Conservation (phyloP, 495 filamentous ascomycete genomes). For the Neurospora discreta region DNA sequence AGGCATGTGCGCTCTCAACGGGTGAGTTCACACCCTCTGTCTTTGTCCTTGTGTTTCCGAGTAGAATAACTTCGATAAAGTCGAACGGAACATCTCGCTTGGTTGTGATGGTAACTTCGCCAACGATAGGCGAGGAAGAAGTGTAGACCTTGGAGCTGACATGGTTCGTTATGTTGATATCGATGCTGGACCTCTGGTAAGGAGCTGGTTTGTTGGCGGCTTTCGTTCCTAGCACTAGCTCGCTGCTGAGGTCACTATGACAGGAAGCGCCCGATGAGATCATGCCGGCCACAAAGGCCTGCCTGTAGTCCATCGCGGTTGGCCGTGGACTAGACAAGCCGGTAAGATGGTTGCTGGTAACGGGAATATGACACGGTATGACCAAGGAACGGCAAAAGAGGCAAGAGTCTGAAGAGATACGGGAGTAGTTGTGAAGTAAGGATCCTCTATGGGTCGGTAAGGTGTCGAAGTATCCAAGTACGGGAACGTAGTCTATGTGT, state of each 20-base stretch:
- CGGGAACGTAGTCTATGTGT: not conserved
- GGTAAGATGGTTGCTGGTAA: not conserved
- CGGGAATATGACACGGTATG: not conserved
- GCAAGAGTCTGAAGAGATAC: not conserved
- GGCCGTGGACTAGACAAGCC: not conserved
- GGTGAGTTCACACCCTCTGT: slow-evolving; percentile 32
- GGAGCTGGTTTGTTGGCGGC: not conserved
- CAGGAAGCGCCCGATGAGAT: not conserved
- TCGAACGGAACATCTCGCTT: slow-evolving; percentile 64
- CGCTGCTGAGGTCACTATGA: slow-evolving; percentile 6
- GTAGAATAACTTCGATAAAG: slow-evolving; percentile 65
- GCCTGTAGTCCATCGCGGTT: not conserved
- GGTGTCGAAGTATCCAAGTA: not conserved
- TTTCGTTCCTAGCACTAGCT: not conserved
- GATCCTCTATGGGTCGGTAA: not conserved
- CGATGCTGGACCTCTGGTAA: slow-evolving; percentile 26
- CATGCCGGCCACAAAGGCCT: not conserved
- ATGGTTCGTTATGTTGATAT: slow-evolving; percentile 35
- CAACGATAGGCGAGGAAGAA: slow-evolving; percentile 33
- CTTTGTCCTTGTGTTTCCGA: slow-evolving; percentile 46
- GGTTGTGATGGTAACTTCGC: slow-evolving; percentile 44
- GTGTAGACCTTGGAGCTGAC: slow-evolving; percentile 39
- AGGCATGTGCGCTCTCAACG: slow-evolving; percentile 41
- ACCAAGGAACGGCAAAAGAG: not conserved
- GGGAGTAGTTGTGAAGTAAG: not conserved